Evolutionary conservation across 1,139 yeast species (phyloP), one percentile per base, ranked within the genome.

Genomic region (Meyerozyma smithsonii): DNA sequence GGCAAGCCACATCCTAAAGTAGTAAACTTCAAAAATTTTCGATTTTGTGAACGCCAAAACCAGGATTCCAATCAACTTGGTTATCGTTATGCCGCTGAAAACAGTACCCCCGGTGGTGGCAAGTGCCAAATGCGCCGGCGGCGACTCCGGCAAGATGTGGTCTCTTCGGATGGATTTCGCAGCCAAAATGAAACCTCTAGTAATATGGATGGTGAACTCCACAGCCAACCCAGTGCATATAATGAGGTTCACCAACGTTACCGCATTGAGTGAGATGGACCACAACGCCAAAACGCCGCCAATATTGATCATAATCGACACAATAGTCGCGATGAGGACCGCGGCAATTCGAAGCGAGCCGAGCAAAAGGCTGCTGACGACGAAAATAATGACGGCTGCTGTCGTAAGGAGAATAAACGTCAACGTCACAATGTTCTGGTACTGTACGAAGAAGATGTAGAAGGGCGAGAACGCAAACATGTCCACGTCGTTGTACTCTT

Each of bases 1-100:
- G 1, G 88, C 69, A n/a, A 86, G 66, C 97, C 97, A 92, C 97
- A 92, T 89, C 45, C 96, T 65, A 70, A 92, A 92, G 57, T 92
- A 92, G 59, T 87, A 92, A 1, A 92, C 78, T 48, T 89, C 95
- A 58, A 90, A 92, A 26, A 92, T 90, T 60, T 84, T 81, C 24
- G 95, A 85, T 44, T 77, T 67, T 0, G 97, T 87, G 56, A 89
- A 89, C 5, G 95, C 95, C 36, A 92, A 67, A 5, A 92, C 96
- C 20, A 74, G 62, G 1, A 92, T 89, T 1, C 98, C 98, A 47
- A 92, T 81, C 32, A 90, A 63, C 57, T 92, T 92, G 5, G 97
- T 92, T 49, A 89, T 56, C 1, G 96, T 85, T 40, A 92, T 90
- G 2, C 98, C 98, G 15, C 88, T 84, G 43, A 92, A 69, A 0